Base-by-base conservation (phyloP, 257 asterid genomes). In the Solanum lycopersicoides region DNA sequence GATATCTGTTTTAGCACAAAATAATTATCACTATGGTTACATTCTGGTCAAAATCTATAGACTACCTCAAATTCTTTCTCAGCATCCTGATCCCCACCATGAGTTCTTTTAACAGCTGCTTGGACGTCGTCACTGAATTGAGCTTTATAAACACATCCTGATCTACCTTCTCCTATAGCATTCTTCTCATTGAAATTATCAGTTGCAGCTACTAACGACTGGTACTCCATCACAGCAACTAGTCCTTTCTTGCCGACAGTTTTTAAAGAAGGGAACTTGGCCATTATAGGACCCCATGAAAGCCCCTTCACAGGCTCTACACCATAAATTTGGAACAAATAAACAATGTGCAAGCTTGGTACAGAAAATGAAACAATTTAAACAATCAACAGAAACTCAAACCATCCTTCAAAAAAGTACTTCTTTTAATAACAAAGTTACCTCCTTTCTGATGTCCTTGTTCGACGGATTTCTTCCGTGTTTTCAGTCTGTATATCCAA, bases 141-240 rank as follows among this genome's bases (percentile, higher is more conserved):
- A 87, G 98, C 99, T 92, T 90, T 96, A 83, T 93, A 97, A 7
- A 97, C 95, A 2, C 93, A 89, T 59, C 99, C 98, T 45, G 92
- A 77, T 88, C 98, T 95, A 60, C 98, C 98, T 90, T 96, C 97
- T 28, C 98, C 99, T 7, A 96, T 77, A 87, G 93, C 71, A 89
- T 91, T 93, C 21, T 89, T 92, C 56, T 95, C 95, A 30, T 90
- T 93, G 79, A 97, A 97, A 90, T 93, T 95, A 88, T 91, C 89
- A 5, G 99, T 97, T 75, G 98, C 99, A 28, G 97, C 92, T 50
- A 91, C 94, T 82, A 97, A 92, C 79, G 89, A 72, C 34, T 89
- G 96, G 89, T 95, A 93, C 83, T 95, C 99, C 63, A 97, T 91
- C 25, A 91, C 88, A 85, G 93, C 90, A 86, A 95, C 84, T 21